phyloP scores from a whole-genome alignment of 2,329 filamentous ascomycete species.

The Coniochaeta prunicola region DNA sequence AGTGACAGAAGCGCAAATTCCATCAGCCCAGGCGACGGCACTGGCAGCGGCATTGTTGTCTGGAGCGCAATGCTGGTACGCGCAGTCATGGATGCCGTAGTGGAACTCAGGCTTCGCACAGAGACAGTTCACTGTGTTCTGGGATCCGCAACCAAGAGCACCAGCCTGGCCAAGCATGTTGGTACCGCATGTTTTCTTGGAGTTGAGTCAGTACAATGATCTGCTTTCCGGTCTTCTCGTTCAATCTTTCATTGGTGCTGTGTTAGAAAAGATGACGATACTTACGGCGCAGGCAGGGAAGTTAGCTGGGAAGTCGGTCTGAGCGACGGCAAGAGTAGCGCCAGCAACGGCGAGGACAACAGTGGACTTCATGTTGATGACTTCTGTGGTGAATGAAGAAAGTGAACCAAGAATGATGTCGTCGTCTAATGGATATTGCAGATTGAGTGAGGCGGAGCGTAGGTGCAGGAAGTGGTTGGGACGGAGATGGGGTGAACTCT shows the following conservation, averaged over 20 bases:
- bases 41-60: constrained; percentile 22
- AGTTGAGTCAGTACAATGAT: not conserved
- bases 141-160: constrained; percentile 35
- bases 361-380: constrained; percentile 46
- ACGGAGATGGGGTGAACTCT: constrained; percentile 1
- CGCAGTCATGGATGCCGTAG: constrained; percentile 45
- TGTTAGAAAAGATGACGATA: not conserved
- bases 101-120: constrained; percentile 39
- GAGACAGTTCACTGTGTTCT: constrained; percentile 34
- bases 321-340: constrained; percentile 33
- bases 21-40: constrained; percentile 30
- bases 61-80: constrained; percentile 19
- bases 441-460: not conserved
- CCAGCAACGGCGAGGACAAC: constrained; percentile 31
- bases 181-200: constrained; percentile 38
- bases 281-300: constrained; percentile 49
- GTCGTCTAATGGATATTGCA: not conserved
- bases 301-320: constrained; percentile 21
- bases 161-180: constrained; percentile 42
- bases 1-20: constrained; percentile 29
- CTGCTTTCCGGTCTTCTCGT: not conserved
- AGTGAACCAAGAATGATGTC: constrained; percentile 7
- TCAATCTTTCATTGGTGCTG: not conserved
- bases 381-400: constrained; percentile 11
- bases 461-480: not conserved